These are phyloP conservation scores for Ambrosiella beaveri DNA, from an alignment of 2,329 filamentous ascomycete genomes.

Conservation along the genomic window DNA sequence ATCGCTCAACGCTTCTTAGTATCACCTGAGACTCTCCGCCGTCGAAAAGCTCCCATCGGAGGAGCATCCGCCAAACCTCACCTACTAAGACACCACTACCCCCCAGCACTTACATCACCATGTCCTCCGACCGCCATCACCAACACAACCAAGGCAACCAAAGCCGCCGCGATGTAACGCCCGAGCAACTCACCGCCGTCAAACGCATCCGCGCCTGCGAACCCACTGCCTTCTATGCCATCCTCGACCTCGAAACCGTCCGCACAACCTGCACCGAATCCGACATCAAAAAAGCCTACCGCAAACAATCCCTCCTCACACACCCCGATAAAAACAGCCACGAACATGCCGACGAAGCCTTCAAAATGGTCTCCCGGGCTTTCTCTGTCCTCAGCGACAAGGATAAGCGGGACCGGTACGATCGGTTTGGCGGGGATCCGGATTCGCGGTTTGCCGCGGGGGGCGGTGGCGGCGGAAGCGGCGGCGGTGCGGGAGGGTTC, in stretches of 20 bases:
- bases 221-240: constrained; percentile 87
- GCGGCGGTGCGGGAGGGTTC: neutral
- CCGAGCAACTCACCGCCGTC: constrained; percentile 82
- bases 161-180: constrained; percentile 55
- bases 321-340: constrained; percentile 99
- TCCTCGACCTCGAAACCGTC: constrained; percentile 54
- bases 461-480: constrained; percentile 33
- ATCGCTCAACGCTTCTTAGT: no score
- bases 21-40: no score
- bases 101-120: neutral
- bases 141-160: constrained; percentile 63
- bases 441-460: constrained; percentile 56
- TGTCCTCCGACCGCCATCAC: constrained; percentile 21
- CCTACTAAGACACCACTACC: neutral
- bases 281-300: constrained; percentile 96
- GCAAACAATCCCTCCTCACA: constrained; percentile 82
- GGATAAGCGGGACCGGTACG: constrained; percentile 80
- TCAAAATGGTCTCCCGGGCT: constrained; percentile 91
- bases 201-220: constrained; percentile 71
- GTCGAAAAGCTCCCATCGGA: neutral
- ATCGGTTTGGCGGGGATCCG: constrained; percentile 80
- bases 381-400: constrained; percentile 87
- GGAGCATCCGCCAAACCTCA: neutral
- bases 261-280: constrained; percentile 51
- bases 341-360: constrained; percentile 86